Percentiles rank a stretch among this genome's conserved stretches.
Conservation (phyloP, 2,329 filamentous ascomycete species). For the Diaporthe humulicola region DNA sequence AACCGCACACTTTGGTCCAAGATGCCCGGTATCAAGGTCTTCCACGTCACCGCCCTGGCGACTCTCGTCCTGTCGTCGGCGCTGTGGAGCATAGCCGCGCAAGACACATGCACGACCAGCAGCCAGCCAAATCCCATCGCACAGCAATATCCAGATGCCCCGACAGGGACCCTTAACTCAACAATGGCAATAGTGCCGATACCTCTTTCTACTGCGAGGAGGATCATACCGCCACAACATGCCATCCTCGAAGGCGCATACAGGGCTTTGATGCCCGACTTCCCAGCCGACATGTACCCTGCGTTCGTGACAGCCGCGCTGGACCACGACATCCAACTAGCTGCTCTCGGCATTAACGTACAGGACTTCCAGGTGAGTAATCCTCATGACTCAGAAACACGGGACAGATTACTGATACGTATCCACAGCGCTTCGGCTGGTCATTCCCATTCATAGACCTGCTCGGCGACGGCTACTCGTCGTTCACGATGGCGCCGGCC, state of each 20-base stretch:
- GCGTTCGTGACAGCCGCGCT: constrained; percentile 63
- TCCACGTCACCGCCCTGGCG: constrained; percentile 31
- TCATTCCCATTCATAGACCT: constrained; percentile 70
- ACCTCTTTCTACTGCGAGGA: constrained; percentile 58
- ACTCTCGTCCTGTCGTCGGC: constrained; percentile 34
- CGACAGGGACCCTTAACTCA: constrained; percentile 67
- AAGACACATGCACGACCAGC: constrained; percentile 45
- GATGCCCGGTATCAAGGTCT: constrained; percentile 32
- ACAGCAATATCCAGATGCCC: constrained; percentile 58
- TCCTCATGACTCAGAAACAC: neutral
- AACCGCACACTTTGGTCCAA: constrained; percentile 25
- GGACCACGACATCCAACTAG: constrained; percentile 64
- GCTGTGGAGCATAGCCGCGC: constrained; percentile 27
- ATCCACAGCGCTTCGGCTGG: constrained; percentile 59
- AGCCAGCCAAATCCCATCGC: constrained; percentile 63
- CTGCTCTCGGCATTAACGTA: constrained; percentile 53
- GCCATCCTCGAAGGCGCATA: constrained; percentile 64
- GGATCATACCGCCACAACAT: constrained; percentile 62
- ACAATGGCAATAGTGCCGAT: constrained; percentile 67
- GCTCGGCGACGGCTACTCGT: constrained; percentile 62
- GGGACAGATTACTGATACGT: constrained; percentile 31
- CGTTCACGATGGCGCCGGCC: constrained; percentile 63
- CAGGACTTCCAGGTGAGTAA: constrained; percentile 62
- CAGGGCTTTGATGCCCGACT: constrained; percentile 59
- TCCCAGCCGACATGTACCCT: constrained; percentile 66